These are phyloP conservation scores for Pyronema omphalodes DNA, from an alignment of 495 filamentous ascomycete species.

Conservation along the genomic window DNA sequence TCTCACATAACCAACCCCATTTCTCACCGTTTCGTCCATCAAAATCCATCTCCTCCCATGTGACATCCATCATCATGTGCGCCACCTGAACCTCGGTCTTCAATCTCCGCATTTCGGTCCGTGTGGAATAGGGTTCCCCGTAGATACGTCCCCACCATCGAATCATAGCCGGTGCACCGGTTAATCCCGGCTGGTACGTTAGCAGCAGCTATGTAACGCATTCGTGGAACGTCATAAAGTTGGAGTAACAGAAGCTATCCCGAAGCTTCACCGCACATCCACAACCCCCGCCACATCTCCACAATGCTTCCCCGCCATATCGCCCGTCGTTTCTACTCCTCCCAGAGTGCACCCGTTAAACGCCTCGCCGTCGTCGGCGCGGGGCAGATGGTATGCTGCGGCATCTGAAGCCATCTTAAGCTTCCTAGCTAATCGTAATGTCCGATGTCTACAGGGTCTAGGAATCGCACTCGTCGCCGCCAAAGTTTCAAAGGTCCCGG, in stretches of 20 bases:
- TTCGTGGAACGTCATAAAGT: background rate
- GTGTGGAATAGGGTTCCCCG: too few species aligned
- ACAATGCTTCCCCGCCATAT: background rate
- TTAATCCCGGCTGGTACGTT: background rate
- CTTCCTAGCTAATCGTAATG: conserved; percentile 18
- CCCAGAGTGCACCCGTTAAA: background rate
- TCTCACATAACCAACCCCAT: too few species aligned
- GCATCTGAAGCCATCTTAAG: background rate
- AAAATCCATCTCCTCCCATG: too few species aligned
- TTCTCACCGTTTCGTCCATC: too few species aligned
- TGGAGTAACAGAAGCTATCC: background rate
- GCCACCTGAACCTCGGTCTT: too few species aligned
- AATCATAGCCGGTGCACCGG: background rate
- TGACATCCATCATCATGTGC: too few species aligned
- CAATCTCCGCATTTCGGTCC: too few species aligned
- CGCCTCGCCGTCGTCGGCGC: conserved; percentile 54
- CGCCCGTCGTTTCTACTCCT: background rate
- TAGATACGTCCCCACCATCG: background rate
- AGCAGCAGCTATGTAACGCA: too few species aligned
- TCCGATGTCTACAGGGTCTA: conserved; percentile 46
- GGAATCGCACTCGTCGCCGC: conserved; percentile 94
- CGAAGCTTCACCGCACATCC: background rate
- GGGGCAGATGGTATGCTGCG: conserved; percentile 68
- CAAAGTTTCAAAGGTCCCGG: conserved; percentile 62
- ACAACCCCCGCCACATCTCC: background rate